Evolutionary conservation across 257 asterid genomes (phyloP).

Genomic region (Ligustrum vulgare): DNA sequence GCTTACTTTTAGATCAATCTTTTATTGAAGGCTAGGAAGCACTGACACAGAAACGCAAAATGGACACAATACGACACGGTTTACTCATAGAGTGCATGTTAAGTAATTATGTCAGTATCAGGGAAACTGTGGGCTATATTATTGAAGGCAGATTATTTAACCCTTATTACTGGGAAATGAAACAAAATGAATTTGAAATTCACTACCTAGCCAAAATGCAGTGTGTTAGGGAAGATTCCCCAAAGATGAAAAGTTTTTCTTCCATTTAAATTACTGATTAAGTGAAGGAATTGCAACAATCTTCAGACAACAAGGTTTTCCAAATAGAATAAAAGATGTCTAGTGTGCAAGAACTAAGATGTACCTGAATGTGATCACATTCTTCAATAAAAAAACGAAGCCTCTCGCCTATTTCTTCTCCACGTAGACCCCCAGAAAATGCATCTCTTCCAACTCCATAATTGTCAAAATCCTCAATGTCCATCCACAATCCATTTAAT

Average conservation of each 20-base stretch:
- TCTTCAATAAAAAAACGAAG: slow-evolving; percentile 94
- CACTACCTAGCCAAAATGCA: slow-evolving; percentile 7
- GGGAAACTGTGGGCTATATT: not conserved
- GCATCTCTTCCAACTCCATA: slow-evolving; percentile 83
- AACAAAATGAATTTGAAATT: not conserved
- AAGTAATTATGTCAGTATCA: not conserved
- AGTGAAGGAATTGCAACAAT: slow-evolving; percentile 16
- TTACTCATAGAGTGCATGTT: not conserved
- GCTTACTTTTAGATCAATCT: not conserved
- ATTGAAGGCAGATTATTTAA: not conserved
- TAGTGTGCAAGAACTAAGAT: not conserved
- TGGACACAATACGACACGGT: not conserved
- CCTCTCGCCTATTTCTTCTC: slow-evolving; percentile 84
- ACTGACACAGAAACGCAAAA: not conserved
- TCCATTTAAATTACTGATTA: slow-evolving; percentile 1
- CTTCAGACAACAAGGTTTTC: not conserved
- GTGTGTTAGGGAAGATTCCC: not conserved
- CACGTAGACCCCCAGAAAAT: slow-evolving; percentile 46
- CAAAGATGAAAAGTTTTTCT: not conserved
- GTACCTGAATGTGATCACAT: slow-evolving; percentile 93
- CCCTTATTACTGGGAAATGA: not conserved
- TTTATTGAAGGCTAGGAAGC: not conserved
- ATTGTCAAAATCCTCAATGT: slow-evolving; percentile 52
- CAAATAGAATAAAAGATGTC: slow-evolving; percentile 10
- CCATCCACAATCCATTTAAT: slow-evolving; percentile 70